phyloP scores from a whole-genome alignment of 345 rosid species.

The Heritiera fomes region DNA sequence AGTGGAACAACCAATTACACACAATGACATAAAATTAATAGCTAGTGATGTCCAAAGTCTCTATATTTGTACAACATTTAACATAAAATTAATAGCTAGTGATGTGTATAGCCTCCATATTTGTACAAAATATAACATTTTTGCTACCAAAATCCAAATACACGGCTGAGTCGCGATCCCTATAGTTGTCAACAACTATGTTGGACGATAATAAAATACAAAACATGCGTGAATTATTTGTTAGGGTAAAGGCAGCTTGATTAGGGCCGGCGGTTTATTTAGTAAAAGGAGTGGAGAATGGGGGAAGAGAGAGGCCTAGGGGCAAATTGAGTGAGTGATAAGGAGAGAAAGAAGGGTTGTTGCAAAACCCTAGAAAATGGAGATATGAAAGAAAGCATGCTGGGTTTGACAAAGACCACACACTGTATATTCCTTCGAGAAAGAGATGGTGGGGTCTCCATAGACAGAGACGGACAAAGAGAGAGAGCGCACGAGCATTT shows the following conservation, averaged over 20 bases:
- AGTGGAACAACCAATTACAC: neutral
- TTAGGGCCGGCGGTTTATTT: neutral
- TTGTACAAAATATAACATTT: neutral
- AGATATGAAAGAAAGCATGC: slow-evolving; percentile 47
- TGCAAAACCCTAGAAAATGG: slow-evolving; percentile 53
- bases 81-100: no score
- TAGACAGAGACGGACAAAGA: neutral
- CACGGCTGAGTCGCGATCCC: no score
- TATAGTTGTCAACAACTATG: neutral
- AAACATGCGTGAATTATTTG: neutral
- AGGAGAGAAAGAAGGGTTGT: neutral
- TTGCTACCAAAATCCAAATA: no score
- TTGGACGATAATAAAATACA: neutral
- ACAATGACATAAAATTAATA: no score
- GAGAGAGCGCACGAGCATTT: slow-evolving; percentile 2
- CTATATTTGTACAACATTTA: neutral
- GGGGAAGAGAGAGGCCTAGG: slow-evolving; percentile 7
- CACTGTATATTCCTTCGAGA: slow-evolving; percentile 73
- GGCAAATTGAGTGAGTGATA: neutral
- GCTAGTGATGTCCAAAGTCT: neutral
- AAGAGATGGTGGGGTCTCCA: slow-evolving; percentile 40
- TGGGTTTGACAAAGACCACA: slow-evolving; percentile 53
- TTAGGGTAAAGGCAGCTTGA: neutral
- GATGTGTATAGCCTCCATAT: neutral
- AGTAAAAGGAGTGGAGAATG: neutral